Conservation (phyloP, 1,139 yeast genomes). For the Kluyveromyces sp. region DNA sequence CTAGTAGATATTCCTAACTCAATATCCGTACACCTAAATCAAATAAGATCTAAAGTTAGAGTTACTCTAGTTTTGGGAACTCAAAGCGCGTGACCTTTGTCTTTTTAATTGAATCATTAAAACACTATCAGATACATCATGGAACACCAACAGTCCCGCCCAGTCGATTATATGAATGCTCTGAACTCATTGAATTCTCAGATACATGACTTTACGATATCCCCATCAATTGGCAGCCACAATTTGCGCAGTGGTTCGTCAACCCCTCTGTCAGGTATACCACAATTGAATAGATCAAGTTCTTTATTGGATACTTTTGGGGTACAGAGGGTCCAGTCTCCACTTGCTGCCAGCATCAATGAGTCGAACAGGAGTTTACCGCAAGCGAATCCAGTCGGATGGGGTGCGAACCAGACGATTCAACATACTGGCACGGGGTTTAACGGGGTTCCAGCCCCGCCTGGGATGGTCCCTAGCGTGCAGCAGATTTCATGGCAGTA, state of each 20-base stretch:
- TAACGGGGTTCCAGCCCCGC: neutral
- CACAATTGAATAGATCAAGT: slow-evolving; percentile 13
- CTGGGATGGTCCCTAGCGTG: slow-evolving; percentile 4
- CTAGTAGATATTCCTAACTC: neutral
- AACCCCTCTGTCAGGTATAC: slow-evolving; percentile 7
- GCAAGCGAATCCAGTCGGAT: neutral
- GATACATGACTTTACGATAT: slow-evolving; percentile 8
- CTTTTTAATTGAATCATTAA: neutral
- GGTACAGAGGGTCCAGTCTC: slow-evolving; percentile 15
- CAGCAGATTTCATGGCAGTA: slow-evolving; percentile 26
- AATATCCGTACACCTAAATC: neutral
- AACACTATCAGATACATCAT: too few relatives aligned
- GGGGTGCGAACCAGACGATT: neutral
- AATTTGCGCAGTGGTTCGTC: slow-evolving; percentile 8
- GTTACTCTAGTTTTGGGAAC: neutral
- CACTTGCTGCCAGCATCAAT: slow-evolving; percentile 6
- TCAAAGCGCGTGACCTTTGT: neutral
- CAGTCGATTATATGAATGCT: neutral
- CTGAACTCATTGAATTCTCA: slow-evolving; percentile 10
- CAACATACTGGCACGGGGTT: neutral
- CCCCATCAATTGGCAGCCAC: slow-evolving; percentile 1
- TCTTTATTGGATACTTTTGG: slow-evolving; percentile 26
- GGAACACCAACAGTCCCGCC: slow-evolving; percentile 9
- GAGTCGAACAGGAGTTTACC: slow-evolving; percentile 3
- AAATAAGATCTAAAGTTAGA: neutral